A percentile compares a stretch with the other conserved stretches of the same genome.
These are phyloP conservation scores for Candida qinlingensis DNA, from an alignment of 805 yeast species.

Conservation along the genomic window DNA sequence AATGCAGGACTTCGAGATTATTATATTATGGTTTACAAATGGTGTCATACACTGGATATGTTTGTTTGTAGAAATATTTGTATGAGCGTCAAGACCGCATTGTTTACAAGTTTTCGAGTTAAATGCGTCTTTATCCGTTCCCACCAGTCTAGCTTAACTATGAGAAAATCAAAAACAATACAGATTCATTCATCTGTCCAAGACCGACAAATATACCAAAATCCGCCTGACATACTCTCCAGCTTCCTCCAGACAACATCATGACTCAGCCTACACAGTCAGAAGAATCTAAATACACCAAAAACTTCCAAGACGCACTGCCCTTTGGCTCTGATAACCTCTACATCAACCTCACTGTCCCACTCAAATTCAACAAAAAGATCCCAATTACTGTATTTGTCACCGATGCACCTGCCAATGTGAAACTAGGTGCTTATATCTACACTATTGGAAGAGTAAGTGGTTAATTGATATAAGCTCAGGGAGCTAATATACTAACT, in stretches of 20 bases:
- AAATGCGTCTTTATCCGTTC: background rate
- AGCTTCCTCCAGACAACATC: background rate
- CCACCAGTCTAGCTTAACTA: background rate
- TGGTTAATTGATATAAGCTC: background rate
- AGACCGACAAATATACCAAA: background rate
- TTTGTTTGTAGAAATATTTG: background rate
- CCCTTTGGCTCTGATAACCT: conserved; percentile 14
- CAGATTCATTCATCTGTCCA: background rate
- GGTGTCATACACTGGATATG: background rate
- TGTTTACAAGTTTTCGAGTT: background rate
- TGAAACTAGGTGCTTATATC: conserved; percentile 37
- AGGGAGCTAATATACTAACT: background rate
- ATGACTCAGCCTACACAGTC: background rate
- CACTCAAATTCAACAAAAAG: conserved; percentile 9
- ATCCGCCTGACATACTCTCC: background rate
- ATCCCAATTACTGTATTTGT: conserved; percentile 34
- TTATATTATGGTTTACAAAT: background rate
- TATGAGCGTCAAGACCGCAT: background rate
- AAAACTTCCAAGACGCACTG: conserved; percentile 6
- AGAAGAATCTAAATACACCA: conserved; percentile 1
- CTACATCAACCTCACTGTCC: conserved; percentile 12
- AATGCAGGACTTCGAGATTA: background rate
- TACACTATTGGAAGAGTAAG: conserved; percentile 36
- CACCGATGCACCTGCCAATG: conserved; percentile 27
- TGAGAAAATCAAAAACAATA: background rate